Conservation (phyloP, 805 yeast genomes). For the Priceomyces castillae region DNA sequence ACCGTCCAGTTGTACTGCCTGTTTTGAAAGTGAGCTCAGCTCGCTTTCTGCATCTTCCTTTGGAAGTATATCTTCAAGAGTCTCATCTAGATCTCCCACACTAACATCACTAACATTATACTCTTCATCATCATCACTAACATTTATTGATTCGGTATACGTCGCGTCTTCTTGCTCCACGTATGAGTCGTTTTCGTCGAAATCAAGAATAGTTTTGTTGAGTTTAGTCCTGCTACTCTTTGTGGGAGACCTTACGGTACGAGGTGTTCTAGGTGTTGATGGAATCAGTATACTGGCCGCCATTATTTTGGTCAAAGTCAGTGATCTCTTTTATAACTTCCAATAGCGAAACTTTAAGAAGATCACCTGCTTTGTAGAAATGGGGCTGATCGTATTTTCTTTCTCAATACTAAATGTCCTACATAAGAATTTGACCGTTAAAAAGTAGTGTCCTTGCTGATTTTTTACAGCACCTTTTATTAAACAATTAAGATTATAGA, state of each 20-base stretch:
- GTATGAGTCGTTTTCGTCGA: conserved; percentile 26
- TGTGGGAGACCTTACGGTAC: conserved; percentile 9
- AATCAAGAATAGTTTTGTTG: conserved; percentile 18
- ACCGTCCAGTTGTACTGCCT: not conserved
- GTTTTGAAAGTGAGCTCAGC: not conserved
- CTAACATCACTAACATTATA: conserved; percentile 16
- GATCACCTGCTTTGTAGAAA: too few species aligned
- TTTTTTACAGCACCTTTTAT: too few species aligned
- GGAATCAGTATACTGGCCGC: conserved; percentile 1
- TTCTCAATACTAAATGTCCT: too few species aligned
- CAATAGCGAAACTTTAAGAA: too few species aligned
- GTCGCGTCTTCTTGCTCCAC: conserved; percentile 41
- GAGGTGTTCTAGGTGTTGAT: conserved; percentile 9
- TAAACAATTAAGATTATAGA: too few species aligned
- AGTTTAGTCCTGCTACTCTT: conserved; percentile 5
- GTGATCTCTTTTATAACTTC: too few species aligned
- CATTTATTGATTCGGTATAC: conserved; percentile 19
- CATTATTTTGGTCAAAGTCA: not conserved
- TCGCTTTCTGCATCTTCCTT: not conserved
- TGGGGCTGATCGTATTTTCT: too few species aligned
- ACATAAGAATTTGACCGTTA: too few species aligned
- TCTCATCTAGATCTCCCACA: not conserved
- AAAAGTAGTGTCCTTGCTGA: too few species aligned
- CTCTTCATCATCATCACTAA: conserved; percentile 16
- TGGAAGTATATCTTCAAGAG: not conserved